Conservation (phyloP, 2,329 filamentous ascomycete genomes). For the Colletotrichum cuscutae region DNA sequence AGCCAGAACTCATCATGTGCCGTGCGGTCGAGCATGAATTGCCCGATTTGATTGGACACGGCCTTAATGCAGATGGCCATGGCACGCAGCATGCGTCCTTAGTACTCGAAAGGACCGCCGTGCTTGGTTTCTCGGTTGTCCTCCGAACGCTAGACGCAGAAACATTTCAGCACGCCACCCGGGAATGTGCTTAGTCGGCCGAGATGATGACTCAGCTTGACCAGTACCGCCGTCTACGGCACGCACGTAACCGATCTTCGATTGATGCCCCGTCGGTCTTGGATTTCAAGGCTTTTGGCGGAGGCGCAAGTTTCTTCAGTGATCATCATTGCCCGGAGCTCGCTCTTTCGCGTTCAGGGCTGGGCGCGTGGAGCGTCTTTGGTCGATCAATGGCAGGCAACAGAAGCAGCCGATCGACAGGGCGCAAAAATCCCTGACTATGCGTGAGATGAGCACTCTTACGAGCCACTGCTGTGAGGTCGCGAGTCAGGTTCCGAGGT, state of each 20-base stretch:
- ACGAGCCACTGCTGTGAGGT: not conserved
- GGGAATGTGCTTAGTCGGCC: not conserved
- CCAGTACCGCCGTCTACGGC: not conserved
- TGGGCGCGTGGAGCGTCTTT: conserved; percentile 13
- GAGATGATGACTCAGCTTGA: not conserved
- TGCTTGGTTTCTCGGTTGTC: not conserved
- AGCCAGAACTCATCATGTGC: conserved; percentile 28
- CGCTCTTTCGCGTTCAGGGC: conserved; percentile 13
- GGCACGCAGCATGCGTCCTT: not conserved
- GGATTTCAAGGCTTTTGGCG: not conserved
- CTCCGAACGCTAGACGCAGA: not conserved
- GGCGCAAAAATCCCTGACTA: conserved; percentile 27
- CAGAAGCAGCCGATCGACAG: conserved; percentile 23
- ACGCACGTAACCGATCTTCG: not conserved
- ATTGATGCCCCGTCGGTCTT: not conserved
- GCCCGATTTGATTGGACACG: not conserved
- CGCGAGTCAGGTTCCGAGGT: conserved; percentile 11
- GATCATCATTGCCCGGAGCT: conserved; percentile 3
- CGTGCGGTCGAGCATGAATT: not conserved
- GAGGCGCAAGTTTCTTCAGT: conserved; percentile 14
- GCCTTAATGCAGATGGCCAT: not conserved
- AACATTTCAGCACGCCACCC: not conserved
- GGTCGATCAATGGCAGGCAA: conserved; percentile 28
- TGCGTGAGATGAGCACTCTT: conserved; percentile 2
- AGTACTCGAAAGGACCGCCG: not conserved